Base-by-base conservation (phyloP, 2,329 filamentous ascomycete genomes). In the Fusarium sp. region DNA sequence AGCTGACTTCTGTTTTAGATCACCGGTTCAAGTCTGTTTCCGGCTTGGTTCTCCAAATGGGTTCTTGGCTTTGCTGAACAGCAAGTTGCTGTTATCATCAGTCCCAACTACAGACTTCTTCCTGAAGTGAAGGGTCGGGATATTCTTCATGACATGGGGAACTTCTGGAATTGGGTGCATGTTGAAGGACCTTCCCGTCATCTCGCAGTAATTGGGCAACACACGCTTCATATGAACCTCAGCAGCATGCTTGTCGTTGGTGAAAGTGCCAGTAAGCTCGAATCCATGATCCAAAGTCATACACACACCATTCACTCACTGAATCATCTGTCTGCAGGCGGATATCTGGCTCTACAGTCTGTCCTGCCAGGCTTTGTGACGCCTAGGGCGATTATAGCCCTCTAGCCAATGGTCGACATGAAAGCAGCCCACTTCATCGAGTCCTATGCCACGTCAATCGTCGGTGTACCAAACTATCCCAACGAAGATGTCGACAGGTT, bases 201-300 rank as follows among this genome's bases (percentile, higher is more conserved):
- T 7, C 29, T 49, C 3, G 8, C 5, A 33, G 4, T 2, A 0
- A 23, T 49, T 19, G 11, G 46, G 4, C 15, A 14, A 2, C 46
- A 23, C 0, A 23, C 4, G 5, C 16, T 33, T 19, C 46, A 33
- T 2, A 4, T 49, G 6, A 14, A 33, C 5, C n/a, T 14, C 1
- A 5, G 0, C 0, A 33, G 11, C 0, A 49, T n/a, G 0, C 46
- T 49, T 7, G 11, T 33, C 4, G 29, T 49, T 3, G 46, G 46
- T 2, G 46, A 33, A 33, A 49, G 46, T 19, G 46, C 46, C 3
- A 29, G 46, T 49, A 23, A 49, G 46, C 15, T 49, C 12, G 11
- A 19, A 19, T 2, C 18, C n/a, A n/a, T n/a, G n/a, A 19, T 14
- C 2, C 4, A 19, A 27, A 1, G 5, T 18, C 18, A 27, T 10